Conservation (phyloP, 1,284 basidiomycete genomes). For the Hemileccinum hortonii region DNA sequence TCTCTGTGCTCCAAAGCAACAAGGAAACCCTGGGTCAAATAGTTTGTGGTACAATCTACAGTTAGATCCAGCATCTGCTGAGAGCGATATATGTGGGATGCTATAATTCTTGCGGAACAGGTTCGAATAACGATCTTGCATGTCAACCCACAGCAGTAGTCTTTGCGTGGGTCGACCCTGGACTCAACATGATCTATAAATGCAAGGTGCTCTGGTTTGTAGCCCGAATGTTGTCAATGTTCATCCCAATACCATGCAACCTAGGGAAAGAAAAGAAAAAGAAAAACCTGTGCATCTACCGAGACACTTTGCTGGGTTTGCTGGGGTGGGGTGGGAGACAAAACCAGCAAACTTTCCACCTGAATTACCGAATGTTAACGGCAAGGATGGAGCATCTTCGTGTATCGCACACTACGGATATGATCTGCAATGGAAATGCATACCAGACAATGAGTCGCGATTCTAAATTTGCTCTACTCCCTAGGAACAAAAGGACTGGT, state of each 20-base stretch:
- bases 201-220: no score
- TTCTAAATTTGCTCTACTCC: constrained; percentile 47
- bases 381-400: not conserved
- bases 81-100: no score
- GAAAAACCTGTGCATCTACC: not conserved
- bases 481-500: constrained; percentile 75
- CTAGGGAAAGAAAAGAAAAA: not conserved
- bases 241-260: not conserved
- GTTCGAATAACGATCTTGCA: no score
- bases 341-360: not conserved
- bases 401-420: not conserved
- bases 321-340: not conserved
- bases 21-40: not conserved
- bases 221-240: no score
- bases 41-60: no score
- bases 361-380: not conserved
- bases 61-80: not conserved
- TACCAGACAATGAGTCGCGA: constrained; percentile 4
- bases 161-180: not conserved
- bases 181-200: not conserved
- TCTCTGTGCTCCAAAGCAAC: not conserved
- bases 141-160: not conserved
- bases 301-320: not conserved
- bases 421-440: constrained; percentile 3
- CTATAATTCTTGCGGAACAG: no score